Evolutionary conservation across 345 rosid species (phyloP), one percentile per base, ranked within the genome.

Genomic region (Brassica incana): DNA sequence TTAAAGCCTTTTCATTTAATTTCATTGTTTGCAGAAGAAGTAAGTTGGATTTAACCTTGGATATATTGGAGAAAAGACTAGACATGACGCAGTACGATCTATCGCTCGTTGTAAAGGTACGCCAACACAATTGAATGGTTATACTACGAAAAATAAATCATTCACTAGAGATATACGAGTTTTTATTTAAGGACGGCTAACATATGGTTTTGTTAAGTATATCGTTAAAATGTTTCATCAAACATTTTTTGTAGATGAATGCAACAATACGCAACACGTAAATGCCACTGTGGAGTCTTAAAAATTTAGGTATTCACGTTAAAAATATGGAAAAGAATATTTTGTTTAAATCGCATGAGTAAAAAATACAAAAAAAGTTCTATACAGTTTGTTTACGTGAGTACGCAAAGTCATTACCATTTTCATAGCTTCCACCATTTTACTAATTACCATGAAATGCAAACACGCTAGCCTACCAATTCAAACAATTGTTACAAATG

Each of bases 21-120:
- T 59, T 23, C 3, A 58, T 50, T 50, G 18, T 71, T 58, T 72
- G 14, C 66, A 72, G 77, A 62, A 27, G 6, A 27, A 62, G 69
- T 4, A 11, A 15, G 12, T 73, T 63, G 60, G 6, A 3, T 63
- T 73, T 25, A 30, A 9, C 3, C 18, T 73, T 63, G 61, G 30
- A 45, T 3, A 40, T 45, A 29, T 10, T 63, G 69, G 11, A 8
- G 20, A 29, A 45, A 11, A 2, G 30, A 63, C 77, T 5, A 29
- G 7, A 45, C 12, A 63, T 2, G 8, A 15, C 0, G 30, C 18
- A 45, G 1, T 63, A 6, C 45, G 45, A 15, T 30, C 11, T 11
- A 45, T 73, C 12, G 45, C 45, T 73, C 29, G 11, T 16, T 73
- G 43, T 48, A 4, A 15, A 62, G 77, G 62, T 58, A 52, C 18